phyloP scores from a whole-genome alignment of 164 flowering plant species.

The Amborella trichopoda region DNA sequence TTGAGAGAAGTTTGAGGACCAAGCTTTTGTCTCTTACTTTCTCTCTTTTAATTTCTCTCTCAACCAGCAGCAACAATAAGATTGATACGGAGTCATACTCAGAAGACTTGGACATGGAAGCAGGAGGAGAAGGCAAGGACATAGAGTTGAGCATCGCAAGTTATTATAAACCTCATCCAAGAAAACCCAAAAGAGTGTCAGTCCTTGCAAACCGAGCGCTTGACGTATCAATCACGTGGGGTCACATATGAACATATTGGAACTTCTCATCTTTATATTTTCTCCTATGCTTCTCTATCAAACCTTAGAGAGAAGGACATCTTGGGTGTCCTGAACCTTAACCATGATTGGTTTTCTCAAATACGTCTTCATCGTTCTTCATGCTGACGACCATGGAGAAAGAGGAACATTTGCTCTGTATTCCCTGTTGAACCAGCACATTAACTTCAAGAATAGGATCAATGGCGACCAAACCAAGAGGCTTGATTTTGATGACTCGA shows the following conservation, averaged over 20 bases:
- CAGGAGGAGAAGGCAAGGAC: no score
- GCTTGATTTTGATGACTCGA: constrained; percentile 8
- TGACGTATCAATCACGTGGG: constrained; percentile 19
- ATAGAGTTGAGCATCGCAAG: no score
- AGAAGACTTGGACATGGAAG: no score
- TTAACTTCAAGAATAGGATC: constrained; percentile 8
- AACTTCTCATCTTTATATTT: constrained; percentile 17
- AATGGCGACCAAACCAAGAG: constrained; percentile 6
- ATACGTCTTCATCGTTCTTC: constrained; percentile 17
- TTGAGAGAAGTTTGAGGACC: no score
- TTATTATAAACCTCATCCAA: no score
- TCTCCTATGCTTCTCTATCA: constrained; percentile 8
- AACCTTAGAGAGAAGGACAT: constrained; percentile 13
- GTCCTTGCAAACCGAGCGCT: no score
- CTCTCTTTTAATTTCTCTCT: no score
- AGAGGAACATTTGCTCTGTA: constrained; percentile 25
- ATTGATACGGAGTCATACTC: no score
- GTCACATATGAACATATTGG: constrained; percentile 20
- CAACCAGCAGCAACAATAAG: no score
- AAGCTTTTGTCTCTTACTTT: no score
- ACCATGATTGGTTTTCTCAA: constrained; percentile 15
- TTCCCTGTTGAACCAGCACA: constrained; percentile 10
- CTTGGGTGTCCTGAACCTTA: constrained; percentile 19
- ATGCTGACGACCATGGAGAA: constrained; percentile 22
- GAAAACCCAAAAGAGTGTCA: no score